A percentile compares a stretch with the other conserved stretches of the same genome.
Evolutionary conservation across 2,329 filamentous ascomycete species (phyloP).

Genomic region (Lasiodiplodia sp.): DNA sequence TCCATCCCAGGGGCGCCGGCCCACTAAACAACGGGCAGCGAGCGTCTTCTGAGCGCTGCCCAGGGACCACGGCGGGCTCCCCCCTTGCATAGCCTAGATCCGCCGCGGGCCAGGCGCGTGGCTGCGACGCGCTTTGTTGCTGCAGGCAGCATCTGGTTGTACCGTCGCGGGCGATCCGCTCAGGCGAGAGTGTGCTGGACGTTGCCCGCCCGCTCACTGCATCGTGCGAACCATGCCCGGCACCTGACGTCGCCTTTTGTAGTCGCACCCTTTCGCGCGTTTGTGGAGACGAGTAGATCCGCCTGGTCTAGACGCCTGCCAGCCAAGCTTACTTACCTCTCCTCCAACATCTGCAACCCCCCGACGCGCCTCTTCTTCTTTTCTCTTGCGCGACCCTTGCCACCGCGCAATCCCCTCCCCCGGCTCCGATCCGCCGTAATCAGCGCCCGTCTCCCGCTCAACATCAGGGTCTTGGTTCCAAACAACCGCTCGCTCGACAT

Average conservation of each 20-base stretch:
- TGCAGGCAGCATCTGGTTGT: constrained; percentile 1
- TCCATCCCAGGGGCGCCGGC: constrained; percentile 2
- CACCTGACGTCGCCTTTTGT: constrained; percentile 25
- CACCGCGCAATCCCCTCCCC: constrained; percentile 8
- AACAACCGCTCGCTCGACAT: constrained; percentile 16
- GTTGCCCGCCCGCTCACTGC: not conserved
- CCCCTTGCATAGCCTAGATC: not conserved
- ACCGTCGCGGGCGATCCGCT: constrained; percentile 18
- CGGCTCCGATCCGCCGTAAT: constrained; percentile 21
- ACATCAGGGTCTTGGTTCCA: not conserved
- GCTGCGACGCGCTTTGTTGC: constrained; percentile 1
- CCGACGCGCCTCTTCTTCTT: not conserved
- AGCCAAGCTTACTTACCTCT: constrained; percentile 24
- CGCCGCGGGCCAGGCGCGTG: not conserved
- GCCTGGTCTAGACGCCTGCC: constrained; percentile 21
- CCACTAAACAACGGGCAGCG: not conserved
- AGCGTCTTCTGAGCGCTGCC: not conserved
- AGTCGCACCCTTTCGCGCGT: constrained; percentile 6
- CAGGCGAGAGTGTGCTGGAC: constrained; percentile 1
- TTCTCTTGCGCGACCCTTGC: constrained; percentile 17
- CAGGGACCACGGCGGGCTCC: not conserved
- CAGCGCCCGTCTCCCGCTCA: constrained; percentile 18
- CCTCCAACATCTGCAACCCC: constrained; percentile 9
- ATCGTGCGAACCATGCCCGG: not conserved
- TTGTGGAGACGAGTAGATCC: constrained; percentile 27